Evolutionary conservation across 2,329 filamentous ascomycete species (phyloP), one percentile per base, ranked within the genome.

Genomic region (Uncinocarpus reesii): DNA sequence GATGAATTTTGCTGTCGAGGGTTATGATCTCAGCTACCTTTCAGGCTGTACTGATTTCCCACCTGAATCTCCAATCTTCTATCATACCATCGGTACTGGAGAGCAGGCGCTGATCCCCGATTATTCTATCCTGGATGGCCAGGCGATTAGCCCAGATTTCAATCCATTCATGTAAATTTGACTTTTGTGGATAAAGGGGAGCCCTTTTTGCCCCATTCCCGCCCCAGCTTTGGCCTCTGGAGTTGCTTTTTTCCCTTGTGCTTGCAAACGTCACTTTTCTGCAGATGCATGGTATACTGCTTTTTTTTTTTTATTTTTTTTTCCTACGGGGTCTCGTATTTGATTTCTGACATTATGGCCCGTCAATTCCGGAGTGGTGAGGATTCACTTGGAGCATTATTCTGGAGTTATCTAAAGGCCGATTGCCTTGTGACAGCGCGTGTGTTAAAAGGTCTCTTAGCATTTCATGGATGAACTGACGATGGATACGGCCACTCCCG

Each of bases 21-120:
- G 48, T 15, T 61, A 57, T 40, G 56, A 60, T 47, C 51, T 58
- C 28, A 49, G 54, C 21, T 52, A 51, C 46, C 54, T 64, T 35
- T 56, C 61, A 47, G 61, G 60, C 49, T 62, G 58, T 42, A 57
- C 58, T 15, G 55, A 56, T 47, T 53, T 54, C 23, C 51, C 57
- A 47, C 55, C 56, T 35, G 55, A 45, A 41, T 53, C 58, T 45
- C 47, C 58, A 42, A 42, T 64, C 20, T 65, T 64, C 45, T 57
- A 55, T 41, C 58, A 60, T 40, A 52, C 57, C 48, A 52, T 55
- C 35, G 59, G 55, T 21, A 48, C 53, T 4, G 54, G 34, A 20
- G 48, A 49, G n/a, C 53, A 52, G 11, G 51, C 42, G 31, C 21
- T 45, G 16, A 35, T 51, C 42, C 24, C 49, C 7, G 32, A 41